Conservation (phyloP, 345 rosid genomes). For the Garcia nutans region DNA sequence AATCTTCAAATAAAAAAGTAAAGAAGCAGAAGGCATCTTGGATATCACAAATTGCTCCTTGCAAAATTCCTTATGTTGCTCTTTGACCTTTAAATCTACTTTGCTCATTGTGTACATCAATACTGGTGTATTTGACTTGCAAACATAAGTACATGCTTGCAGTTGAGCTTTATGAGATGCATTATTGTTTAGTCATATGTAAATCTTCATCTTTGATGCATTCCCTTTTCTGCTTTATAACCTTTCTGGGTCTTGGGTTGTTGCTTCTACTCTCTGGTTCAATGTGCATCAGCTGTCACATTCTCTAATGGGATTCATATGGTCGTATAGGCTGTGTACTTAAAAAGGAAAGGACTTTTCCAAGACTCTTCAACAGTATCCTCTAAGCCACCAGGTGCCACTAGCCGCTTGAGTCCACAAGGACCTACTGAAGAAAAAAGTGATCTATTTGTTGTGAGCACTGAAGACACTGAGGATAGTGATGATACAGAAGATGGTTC, state of each 20-base stretch:
- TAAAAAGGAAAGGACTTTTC: conserved; percentile 52
- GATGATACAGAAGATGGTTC: conserved; percentile 63
- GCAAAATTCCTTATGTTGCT: background rate
- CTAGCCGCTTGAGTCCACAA: conserved; percentile 42
- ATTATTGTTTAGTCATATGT: background rate
- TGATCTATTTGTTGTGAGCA: conserved; percentile 47
- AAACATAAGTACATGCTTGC: background rate
- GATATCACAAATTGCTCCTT: too few relatives aligned
- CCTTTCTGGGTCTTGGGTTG: background rate
- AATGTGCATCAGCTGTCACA: background rate
- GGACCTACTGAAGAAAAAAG: conserved; percentile 54
- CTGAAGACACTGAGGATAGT: conserved; percentile 61
- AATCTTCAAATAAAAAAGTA: background rate
- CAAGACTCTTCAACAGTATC: conserved; percentile 47
- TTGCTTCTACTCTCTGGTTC: background rate
- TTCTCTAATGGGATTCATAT: conserved; percentile 23
- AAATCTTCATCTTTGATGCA: too few relatives aligned
- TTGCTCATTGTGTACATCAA: background rate
- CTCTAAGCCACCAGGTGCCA: conserved; percentile 40
- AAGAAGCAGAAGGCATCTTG: background rate
- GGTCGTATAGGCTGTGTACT: conserved; percentile 69
- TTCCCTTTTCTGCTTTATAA: background rate
- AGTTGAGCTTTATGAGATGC: background rate
- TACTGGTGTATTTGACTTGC: background rate
- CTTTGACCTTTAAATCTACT: background rate